phyloP scores from a whole-genome alignment of 805 yeast species.

The Yarrowia sp. region DNA sequence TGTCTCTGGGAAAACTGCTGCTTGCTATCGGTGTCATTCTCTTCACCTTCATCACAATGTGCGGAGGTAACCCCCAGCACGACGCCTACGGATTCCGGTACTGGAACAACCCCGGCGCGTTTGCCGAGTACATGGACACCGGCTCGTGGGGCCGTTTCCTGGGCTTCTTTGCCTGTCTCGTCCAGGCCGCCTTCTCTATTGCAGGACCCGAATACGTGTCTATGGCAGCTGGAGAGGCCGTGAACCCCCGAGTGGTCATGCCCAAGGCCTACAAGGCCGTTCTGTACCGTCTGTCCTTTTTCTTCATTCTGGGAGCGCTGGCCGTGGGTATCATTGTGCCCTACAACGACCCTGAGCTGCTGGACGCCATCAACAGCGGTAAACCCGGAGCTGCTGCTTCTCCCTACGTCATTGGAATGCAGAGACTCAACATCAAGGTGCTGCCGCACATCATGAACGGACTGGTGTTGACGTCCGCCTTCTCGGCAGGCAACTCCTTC shows the following conservation, averaged over 20 bases:
- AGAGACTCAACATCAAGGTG: conserved; percentile 62
- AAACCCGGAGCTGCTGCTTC: conserved; percentile 81
- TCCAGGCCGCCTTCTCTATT: conserved; percentile 77
- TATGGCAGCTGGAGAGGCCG: conserved; percentile 84
- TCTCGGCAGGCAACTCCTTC: conserved; percentile 85
- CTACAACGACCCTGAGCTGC: conserved; percentile 66
- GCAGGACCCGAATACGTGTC: conserved; percentile 89
- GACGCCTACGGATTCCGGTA: conserved; percentile 67
- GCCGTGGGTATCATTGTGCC: conserved; percentile 81
- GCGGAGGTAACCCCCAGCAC: conserved; percentile 82
- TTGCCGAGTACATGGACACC: conserved; percentile 60
- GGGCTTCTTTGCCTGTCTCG: conserved; percentile 73
- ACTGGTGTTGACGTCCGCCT: conserved; percentile 73
- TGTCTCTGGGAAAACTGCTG: conserved; percentile 74
- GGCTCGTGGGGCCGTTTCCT: conserved; percentile 71
- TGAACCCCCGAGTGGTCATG: conserved; percentile 70
- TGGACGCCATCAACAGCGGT: conserved; percentile 62
- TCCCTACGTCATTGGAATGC: conserved; percentile 86
- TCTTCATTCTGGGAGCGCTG: conserved; percentile 76
- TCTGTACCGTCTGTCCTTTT: conserved; percentile 67
- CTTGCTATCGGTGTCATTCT: conserved; percentile 76
- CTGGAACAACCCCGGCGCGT: conserved; percentile 63
- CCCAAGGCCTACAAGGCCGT: conserved; percentile 84
- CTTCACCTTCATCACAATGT: conserved; percentile 81
- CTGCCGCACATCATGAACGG: conserved; percentile 83